Evolutionary conservation across 225 moss, liverwort and hornwort genomes (phyloP).

Genomic region (Neckera pumila): DNA sequence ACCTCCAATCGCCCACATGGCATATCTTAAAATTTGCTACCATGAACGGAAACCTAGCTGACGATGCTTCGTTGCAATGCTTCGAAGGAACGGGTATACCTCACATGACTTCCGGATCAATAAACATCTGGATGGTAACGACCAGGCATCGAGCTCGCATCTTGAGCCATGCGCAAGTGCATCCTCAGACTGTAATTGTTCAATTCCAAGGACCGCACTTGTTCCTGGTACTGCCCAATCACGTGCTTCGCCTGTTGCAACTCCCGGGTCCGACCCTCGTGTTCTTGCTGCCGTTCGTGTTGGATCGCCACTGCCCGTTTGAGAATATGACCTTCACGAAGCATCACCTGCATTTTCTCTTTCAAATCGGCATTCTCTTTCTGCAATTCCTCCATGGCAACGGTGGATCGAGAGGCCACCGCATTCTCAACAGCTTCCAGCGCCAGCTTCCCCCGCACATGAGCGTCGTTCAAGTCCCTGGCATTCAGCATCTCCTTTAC

Average conservation of each 20-base stretch:
- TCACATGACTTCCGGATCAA: not conserved
- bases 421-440: constrained; percentile 78
- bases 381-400: constrained; percentile 43
- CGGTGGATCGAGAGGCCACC: constrained; percentile 40
- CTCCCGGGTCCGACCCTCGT: constrained; percentile 70
- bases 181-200: constrained; percentile 65
- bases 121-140: constrained; percentile 92
- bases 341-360: constrained; percentile 76
- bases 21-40: not conserved
- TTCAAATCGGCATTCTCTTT: constrained; percentile 64
- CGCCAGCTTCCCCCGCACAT: constrained; percentile 54
- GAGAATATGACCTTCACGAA: constrained; percentile 80
- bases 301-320: constrained; percentile 86
- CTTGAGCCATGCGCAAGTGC: constrained; percentile 90
- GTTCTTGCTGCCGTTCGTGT: constrained; percentile 83
- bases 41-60: not conserved
- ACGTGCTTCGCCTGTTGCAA: constrained; percentile 72
- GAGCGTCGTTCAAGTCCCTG: constrained; percentile 57
- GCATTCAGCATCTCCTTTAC: constrained; percentile 77
- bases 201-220: constrained; percentile 70
- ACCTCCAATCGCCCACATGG: not conserved
- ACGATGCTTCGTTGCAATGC: not conserved
- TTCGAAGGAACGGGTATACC: not conserved
- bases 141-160: constrained; percentile 84
- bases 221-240: constrained; percentile 81